Evolutionary conservation across 2,329 filamentous ascomycete species (phyloP).

Genomic region (Aspergillus floridensis): DNA sequence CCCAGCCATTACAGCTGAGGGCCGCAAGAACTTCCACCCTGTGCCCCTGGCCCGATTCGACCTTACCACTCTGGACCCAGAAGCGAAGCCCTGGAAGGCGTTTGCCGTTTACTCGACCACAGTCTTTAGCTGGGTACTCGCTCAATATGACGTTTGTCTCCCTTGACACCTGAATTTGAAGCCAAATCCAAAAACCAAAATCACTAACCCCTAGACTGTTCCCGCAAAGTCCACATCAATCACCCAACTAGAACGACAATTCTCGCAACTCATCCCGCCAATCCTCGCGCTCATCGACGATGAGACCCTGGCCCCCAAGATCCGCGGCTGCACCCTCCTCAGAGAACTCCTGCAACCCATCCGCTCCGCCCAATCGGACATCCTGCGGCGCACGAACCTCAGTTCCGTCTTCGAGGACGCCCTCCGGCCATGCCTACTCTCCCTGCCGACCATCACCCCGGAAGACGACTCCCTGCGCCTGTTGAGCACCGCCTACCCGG

Average conservation of each 20-base stretch:
- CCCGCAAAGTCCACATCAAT: constrained; percentile 24
- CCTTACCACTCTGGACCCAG: constrained; percentile 33
- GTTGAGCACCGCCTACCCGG: constrained; percentile 63
- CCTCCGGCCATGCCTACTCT: constrained; percentile 64
- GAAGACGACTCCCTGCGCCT: constrained; percentile 66
- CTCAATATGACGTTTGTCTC: constrained; percentile 35
- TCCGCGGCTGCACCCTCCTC: constrained; percentile 39
- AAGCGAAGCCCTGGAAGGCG: constrained; percentile 41
- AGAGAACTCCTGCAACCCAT: constrained; percentile 35
- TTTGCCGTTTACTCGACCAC: constrained; percentile 36
- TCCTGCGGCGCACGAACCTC: constrained; percentile 44
- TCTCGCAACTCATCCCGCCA: constrained; percentile 45
- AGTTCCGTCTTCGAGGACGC: constrained; percentile 47
- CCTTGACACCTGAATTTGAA: neutral
- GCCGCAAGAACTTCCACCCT: constrained; percentile 45
- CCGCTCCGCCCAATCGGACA: constrained; percentile 35
- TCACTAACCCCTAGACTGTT: constrained; percentile 8
- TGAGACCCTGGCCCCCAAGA: constrained; percentile 33
- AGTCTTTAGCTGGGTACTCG: constrained; percentile 36
- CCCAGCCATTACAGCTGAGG: constrained; percentile 42
- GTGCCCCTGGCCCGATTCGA: constrained; percentile 38
- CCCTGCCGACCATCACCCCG: constrained; percentile 73
- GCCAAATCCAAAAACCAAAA: neutral
- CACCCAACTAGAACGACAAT: constrained; percentile 40
- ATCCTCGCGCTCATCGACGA: constrained; percentile 47